Evolutionary conservation across 1,139 yeast species (phyloP), one percentile per base, ranked within the genome.

Genomic region (Sugiyamaella paludigena): DNA sequence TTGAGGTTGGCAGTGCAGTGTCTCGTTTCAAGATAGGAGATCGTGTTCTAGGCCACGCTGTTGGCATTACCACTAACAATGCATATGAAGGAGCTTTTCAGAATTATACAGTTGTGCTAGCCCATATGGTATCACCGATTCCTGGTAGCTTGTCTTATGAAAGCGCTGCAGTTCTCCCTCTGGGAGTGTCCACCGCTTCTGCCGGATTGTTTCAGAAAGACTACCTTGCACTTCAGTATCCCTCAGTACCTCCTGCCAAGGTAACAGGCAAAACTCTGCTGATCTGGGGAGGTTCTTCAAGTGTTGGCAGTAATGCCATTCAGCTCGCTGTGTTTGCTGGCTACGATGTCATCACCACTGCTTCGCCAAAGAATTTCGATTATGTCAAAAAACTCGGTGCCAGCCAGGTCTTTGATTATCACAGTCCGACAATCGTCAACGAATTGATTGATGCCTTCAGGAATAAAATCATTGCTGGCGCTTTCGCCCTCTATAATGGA

Each of bases 221-320:
- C 7, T 16, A 29, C 32, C 40, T 52, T 26, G 27, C 24, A 61
- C 58, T 55, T 29, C 43, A 50, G 12, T 40, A 41, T 7, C 54
- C 55, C n/a, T 24, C 51, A 63, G 52, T 56, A 33, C 64, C 66
- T 8, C 44, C 57, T 10, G 58, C 61, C 31, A 29, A 27, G 10
- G 58, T 61, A 26, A 63, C 62, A 39, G 58, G 62, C 19, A 60
- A 68, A 27, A 66, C 68, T 36, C 60, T 77, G 7, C 61, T 79
- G 48, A 71, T 79, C 38, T 77, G 81, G 78, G 82, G 83, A 5
- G 84, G 83, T 55, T 79, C 81, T 19, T 75, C 83, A 15, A 73
- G 78, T 45, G 74, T 79, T 12, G 83, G 82, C n/a, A 63, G 70
- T 27, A 58, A 70, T 42, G 72, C 75, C 13, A 71, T 78, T 42